These are phyloP conservation scores for Cryptococcus deneoformans DNA, from an alignment of 1,284 basidiomycete genomes.

Conservation along the genomic window DNA sequence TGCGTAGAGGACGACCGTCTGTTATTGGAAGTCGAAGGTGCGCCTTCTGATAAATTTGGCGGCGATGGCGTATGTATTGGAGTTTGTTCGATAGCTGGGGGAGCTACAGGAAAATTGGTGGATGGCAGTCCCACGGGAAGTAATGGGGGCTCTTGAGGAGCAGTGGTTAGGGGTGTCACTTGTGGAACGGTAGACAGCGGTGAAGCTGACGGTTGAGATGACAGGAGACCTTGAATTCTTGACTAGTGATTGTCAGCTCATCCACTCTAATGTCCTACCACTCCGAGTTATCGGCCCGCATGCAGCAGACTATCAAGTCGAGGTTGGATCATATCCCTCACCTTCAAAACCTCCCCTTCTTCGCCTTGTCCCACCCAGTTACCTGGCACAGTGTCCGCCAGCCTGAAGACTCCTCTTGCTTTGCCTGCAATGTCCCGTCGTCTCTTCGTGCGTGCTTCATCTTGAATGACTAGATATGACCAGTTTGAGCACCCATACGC, in stretches of 20 bases:
- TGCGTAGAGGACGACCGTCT: background rate
- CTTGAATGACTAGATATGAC: conserved; percentile 41
- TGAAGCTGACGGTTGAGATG: conserved; percentile 6
- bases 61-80: too few species aligned
- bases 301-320: background rate
- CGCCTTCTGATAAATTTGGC: background rate
- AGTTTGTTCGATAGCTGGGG: too few species aligned
- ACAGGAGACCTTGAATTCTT: conserved; percentile 21
- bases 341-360: conserved; percentile 43
- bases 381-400: conserved; percentile 50
- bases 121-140: conserved; percentile 4
- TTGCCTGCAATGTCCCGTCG: conserved; percentile 27
- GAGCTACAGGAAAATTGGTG: background rate
- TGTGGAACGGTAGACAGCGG: too few species aligned
- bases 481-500: background rate
- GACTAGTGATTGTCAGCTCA: conserved; percentile 6
- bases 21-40: background rate
- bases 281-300: background rate
- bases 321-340: conserved; percentile 12
- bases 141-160: background rate
- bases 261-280: background rate
- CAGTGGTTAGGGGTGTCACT: too few species aligned
- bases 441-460: conserved; percentile 19
- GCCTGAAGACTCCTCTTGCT: conserved; percentile 43
- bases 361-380: conserved; percentile 44